Conservation (phyloP, 176 grass and related monocot genomes). For the Oropetium thomaeum region DNA sequence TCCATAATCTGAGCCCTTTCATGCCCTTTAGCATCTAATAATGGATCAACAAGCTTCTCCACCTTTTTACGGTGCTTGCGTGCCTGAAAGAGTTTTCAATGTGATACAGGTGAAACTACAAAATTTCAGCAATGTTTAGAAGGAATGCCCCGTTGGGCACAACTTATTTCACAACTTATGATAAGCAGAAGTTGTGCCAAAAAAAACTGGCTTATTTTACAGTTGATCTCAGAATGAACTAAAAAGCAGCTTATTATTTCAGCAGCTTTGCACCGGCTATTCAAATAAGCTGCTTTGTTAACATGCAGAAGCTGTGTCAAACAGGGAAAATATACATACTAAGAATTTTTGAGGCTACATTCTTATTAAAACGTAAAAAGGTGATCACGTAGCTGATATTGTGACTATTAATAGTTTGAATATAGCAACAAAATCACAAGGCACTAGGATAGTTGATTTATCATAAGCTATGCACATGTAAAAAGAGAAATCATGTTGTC, state of each 20-base stretch:
- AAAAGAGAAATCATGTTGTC: neutral
- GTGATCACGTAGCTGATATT: neutral
- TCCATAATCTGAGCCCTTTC: conserved; percentile 3
- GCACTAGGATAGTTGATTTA: neutral
- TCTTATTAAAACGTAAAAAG: neutral
- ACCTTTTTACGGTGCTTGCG: neutral
- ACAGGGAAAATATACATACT: no score
- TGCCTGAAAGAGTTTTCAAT: conserved; percentile 7
- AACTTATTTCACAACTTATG: no score
- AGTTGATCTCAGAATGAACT: no score
- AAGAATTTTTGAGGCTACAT: neutral
- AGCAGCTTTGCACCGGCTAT: no score
- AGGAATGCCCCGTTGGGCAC: no score
- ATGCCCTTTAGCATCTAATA: neutral
- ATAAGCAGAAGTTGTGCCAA: no score
- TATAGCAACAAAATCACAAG: neutral
- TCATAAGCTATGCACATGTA: neutral
- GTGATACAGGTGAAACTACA: neutral
- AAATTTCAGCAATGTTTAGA: neutral
- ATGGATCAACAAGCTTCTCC: conserved; percentile 22
- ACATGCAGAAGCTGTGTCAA: no score
- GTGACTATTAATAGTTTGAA: neutral
- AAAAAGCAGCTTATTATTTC: no score
- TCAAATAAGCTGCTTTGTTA: no score
- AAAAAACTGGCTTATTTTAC: no score